Percentiles rank a stretch among this genome's conserved stretches.
Evolutionary conservation across 2,329 filamentous ascomycete species (phyloP).

Genomic region (Fusarium dlaminii): DNA sequence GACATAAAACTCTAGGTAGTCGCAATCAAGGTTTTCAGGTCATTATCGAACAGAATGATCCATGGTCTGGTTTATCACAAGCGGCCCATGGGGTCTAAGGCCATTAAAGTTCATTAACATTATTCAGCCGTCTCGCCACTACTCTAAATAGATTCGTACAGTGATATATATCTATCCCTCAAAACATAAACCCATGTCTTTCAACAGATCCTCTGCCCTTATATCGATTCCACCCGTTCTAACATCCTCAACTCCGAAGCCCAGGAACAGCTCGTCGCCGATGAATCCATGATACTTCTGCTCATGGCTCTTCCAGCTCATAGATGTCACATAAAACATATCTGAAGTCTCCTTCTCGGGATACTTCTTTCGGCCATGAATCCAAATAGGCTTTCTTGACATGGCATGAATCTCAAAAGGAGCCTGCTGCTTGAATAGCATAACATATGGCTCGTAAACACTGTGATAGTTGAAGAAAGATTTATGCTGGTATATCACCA

Average conservation of each 20-base stretch:
- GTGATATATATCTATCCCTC: constrained; percentile 8
- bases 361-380: constrained; percentile 56
- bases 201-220: constrained; percentile 58
- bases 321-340: constrained; percentile 67
- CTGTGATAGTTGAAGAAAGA: constrained; percentile 57
- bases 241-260: constrained; percentile 66
- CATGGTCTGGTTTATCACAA: too few relatives aligned
- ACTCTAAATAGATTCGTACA: not conserved
- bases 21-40: not conserved
- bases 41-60: not conserved
- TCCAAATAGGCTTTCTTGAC: constrained; percentile 63
- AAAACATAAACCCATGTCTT: constrained; percentile 45
- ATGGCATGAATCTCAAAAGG: constrained; percentile 63
- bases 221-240: constrained; percentile 61
- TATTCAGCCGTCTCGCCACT: not conserved
- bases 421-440: constrained; percentile 58
- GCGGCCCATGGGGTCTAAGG: not conserved
- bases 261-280: constrained; percentile 64
- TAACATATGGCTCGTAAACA: constrained; percentile 65
- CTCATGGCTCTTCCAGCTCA: constrained; percentile 61
- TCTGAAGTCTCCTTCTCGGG: constrained; percentile 52
- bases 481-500: constrained; percentile 66
- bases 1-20: not conserved
- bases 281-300: constrained; percentile 64
- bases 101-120: not conserved